Evolutionary conservation across 345 rosid genomes (phyloP).

Genomic region (Eucalyptus polybractea): DNA sequence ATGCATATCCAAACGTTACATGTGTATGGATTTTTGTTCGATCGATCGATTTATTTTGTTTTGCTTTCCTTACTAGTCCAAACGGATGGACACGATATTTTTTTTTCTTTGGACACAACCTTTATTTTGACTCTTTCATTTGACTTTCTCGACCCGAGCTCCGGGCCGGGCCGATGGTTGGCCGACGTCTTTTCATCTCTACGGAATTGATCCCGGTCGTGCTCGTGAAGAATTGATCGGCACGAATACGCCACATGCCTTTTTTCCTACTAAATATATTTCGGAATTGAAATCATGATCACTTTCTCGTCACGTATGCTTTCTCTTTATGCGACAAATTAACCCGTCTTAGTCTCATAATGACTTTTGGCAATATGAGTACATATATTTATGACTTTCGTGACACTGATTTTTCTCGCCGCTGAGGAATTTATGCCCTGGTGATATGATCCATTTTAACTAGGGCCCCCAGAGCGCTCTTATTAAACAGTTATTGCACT

Average conservation of each 20-base stretch:
- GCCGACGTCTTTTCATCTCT: not conserved
- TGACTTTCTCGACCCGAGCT: not conserved
- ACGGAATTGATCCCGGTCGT: not conserved
- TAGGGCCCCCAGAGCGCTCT: not conserved
- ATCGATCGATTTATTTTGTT: not conserved
- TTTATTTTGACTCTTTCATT: not conserved
- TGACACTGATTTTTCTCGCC: not conserved
- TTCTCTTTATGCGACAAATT: not conserved
- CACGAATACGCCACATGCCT: not conserved
- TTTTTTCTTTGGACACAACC: not conserved
- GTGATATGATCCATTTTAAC: not conserved
- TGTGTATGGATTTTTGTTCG: not conserved
- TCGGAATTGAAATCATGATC: not conserved
- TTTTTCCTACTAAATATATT: not conserved
- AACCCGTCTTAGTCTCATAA: not conserved
- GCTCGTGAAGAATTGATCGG: not conserved
- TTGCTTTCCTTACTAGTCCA: not conserved
- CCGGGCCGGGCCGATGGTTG: not conserved
- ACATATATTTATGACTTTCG: not conserved
- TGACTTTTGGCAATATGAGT: not conserved
- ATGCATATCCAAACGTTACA: not conserved
- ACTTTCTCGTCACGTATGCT: not conserved
- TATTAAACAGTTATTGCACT: not conserved
- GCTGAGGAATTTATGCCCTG: not conserved
- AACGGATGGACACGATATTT: not conserved